These are phyloP conservation scores for Argentina anserina DNA, from an alignment of 306 rosid genomes.

Conservation along the genomic window DNA sequence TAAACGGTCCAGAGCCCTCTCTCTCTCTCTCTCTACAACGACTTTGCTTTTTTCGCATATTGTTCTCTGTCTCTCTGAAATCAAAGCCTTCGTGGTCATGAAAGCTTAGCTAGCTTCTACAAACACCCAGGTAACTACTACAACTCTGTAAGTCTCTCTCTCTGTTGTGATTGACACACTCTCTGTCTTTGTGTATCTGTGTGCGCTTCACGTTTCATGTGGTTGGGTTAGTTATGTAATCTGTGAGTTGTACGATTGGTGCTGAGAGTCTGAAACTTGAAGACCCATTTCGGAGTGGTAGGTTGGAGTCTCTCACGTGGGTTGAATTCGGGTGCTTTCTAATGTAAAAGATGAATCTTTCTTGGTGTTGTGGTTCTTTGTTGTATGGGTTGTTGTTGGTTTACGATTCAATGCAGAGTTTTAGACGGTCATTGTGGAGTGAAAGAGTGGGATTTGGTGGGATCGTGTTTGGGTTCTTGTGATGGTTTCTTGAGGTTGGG, in stretches of 20 bases:
- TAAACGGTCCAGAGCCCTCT: slow-evolving; percentile 35
- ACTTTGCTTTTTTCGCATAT: slow-evolving; percentile 32
- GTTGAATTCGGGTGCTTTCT: slow-evolving; percentile 21
- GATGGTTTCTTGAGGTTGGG: slow-evolving; percentile 16
- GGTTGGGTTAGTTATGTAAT: slow-evolving; percentile 36
- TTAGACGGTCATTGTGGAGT: slow-evolving; percentile 23
- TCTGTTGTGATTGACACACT: neutral
- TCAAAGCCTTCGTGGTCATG: slow-evolving; percentile 60
- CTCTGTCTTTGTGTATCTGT: slow-evolving; percentile 1
- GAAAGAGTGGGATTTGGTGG: slow-evolving; percentile 39
- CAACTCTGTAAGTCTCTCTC: slow-evolving; percentile 9
- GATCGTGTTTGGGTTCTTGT: slow-evolving; percentile 54
- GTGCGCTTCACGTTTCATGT: slow-evolving; percentile 48
- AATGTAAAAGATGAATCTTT: slow-evolving; percentile 16
- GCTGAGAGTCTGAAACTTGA: slow-evolving; percentile 35
- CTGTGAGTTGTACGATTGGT: slow-evolving; percentile 47
- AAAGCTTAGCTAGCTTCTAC: slow-evolving; percentile 44
- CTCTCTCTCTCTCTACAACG: slow-evolving; percentile 34
- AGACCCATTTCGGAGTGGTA: slow-evolving; percentile 59
- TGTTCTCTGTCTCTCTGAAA: slow-evolving; percentile 19
- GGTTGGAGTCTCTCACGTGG: slow-evolving; percentile 47
- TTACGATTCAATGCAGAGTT: slow-evolving; percentile 43
- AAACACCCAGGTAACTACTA: slow-evolving; percentile 40
- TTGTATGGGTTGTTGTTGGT: slow-evolving; percentile 25
- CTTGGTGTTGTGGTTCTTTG: neutral